Evolutionary conservation across 2,329 filamentous ascomycete species (phyloP), one percentile per base, ranked within the genome.

Genomic region (Lasiodiplodia sp.): DNA sequence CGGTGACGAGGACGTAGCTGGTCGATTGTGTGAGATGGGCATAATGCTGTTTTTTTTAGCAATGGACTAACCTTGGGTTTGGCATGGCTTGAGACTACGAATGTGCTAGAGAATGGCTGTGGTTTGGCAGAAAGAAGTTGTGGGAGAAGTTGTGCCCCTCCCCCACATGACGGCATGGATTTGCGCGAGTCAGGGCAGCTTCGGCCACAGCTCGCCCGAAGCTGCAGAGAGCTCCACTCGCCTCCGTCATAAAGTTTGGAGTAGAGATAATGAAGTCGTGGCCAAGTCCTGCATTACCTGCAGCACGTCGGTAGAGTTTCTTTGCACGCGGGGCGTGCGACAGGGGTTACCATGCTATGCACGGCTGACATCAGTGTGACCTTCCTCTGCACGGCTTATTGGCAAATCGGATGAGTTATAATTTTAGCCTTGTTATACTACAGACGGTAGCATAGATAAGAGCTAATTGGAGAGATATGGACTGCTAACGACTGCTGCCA

Each of bases 1-100:
- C 72, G 31, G 73, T 74, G 31, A 74, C 71, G n/a, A 74, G 70
- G 37, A 73, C 67, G 63, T 64, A 64, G 72, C 60, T 64, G 28
- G 8, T 2, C 2, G 10, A 37, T 7, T 28, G 38, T 25, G 18
- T 71, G 25, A 52, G 55, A 23, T 60, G 37, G 3, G 52, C 2
- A 8, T 3, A 1, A 12, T 4, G 4, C 5, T 28, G 38, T 0
- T 2, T 7, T 0, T 2, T 7, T 16, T 6, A 12, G n/a, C n/a
- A 12, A 28, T 8, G 4, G 4, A 23, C 60, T 25, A 14, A 64
- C 60, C 31, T 64, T 51, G 31, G 60, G 12, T n/a, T 12, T 4
- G 60, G 60, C 60, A 64, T 64, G 14, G 34, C 4, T 28, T 10
- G 58, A 14, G 10, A 18, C 14, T 16, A 16, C 18, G 18, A 23